Base-by-base conservation (phyloP, 2,329 filamentous ascomycete species). In the Alternaria sp. region DNA sequence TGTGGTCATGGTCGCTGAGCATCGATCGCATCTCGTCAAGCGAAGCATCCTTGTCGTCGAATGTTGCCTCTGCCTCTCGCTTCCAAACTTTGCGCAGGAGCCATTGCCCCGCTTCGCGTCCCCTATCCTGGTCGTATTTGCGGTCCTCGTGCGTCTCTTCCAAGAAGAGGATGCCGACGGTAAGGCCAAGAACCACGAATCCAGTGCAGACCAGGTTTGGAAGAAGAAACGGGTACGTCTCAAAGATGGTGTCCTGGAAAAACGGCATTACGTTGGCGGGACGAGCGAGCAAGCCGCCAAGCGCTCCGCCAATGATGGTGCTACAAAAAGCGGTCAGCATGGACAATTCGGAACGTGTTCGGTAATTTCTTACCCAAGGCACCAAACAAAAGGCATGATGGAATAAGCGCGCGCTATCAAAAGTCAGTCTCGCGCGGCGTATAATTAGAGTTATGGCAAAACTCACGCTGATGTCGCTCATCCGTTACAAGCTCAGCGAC, bases 331-430 rank as follows among this genome's bases (percentile, higher is more conserved):
- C 69, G 63, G 59, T 70, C 71, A 76, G 68, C 36, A 56, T 49
- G 63, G 65, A 53, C 59, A 49, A 56, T 59, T 53, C 40, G 40
- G 57, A 14, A 48, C 59, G 38, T 38, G 20, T 48, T 38, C 63
- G 62, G 57, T 62, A 60, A 64, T 64, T 71, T 77, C 54, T 81
- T 83, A 92, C 85, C 95, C 95, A 74, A 99, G 86, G 76, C 94
- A 97, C 95, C 95, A 99, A 27, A 98, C 92, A 77, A 97, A 93
- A 7, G 95, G 95, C 93, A 99, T 97, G 69, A 98, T 94, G 12
- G 94, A 93, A 81, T 97, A 99, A 51, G 94, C 95, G 71, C 92
- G 92, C 69, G 94, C 91, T 93, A 66, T 55, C 63, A 28, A 57
- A 52, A 66, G 60, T 79, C 67, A 79, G 72, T 65, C 44, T 54